phyloP scores from a whole-genome alignment of 495 filamentous ascomycete species.

The Ascobolus immersus region DNA sequence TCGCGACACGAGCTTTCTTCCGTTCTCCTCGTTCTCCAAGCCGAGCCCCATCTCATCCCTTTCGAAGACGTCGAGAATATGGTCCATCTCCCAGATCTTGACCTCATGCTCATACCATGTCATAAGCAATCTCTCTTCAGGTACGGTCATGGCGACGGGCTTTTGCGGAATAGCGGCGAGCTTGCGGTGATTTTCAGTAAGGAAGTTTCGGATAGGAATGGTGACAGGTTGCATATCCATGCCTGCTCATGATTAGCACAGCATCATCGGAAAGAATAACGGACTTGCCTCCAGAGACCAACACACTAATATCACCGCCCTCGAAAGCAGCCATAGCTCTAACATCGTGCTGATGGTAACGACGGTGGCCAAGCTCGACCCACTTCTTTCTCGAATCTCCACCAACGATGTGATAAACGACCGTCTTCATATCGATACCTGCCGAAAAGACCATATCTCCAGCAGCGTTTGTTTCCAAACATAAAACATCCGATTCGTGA shows the following conservation, averaged over 20 bases:
- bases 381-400: constrained; percentile 34
- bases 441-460: constrained; percentile 71
- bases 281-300: constrained; percentile 66
- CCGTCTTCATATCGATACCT: constrained; percentile 70
- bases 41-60: constrained; percentile 27
- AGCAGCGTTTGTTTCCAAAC: constrained; percentile 41
- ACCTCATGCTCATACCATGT: constrained; percentile 87
- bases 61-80: constrained; percentile 14
- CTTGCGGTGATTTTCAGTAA: constrained; percentile 52
- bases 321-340: constrained; percentile 86
- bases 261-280: neutral
- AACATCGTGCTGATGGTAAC: constrained; percentile 78
- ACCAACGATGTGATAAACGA: constrained; percentile 36
- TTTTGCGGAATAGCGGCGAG: constrained; percentile 60
- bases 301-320: constrained; percentile 51
- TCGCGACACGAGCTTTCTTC: constrained; percentile 17
- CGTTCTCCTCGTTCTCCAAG: constrained; percentile 20
- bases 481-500: constrained; percentile 74
- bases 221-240: constrained; percentile 64
- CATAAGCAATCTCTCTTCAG: constrained; percentile 44
- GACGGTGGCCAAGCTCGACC: constrained; percentile 56
- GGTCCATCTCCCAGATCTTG: constrained; percentile 49
- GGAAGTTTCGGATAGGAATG: constrained; percentile 52
- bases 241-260: constrained; percentile 29
- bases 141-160: constrained; percentile 40